Evolutionary conservation across 139 green algal genomes (phyloP), one percentile per base, ranked within the genome.

Genomic region (Tetradesmus lagerheimii): DNA sequence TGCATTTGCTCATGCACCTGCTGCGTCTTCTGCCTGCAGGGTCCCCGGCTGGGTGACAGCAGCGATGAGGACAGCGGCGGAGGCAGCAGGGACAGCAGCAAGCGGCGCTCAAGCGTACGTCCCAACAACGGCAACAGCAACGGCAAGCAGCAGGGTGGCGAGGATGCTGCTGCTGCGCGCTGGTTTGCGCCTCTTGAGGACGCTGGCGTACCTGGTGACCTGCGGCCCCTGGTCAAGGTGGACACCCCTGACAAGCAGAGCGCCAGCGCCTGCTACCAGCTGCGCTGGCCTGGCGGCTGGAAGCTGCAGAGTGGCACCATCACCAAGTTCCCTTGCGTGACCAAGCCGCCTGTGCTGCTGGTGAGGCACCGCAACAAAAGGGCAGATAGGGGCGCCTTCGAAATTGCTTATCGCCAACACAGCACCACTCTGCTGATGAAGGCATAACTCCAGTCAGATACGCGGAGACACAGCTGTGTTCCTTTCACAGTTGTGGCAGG

Each of bases 251-350:
- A 15, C 34, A 92, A 83, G 90, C 92, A 29, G 66, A 91, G 95
- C 85, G 80, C 50, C 20, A 53, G 23, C 23, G 35, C 39, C 18
- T 89, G 79, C 37, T 97, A 97, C 91, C 67, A 67, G 8, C 92
- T 92, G 50, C 84, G 39, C 16, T 89, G 91, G 62, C 91, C 92
- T 0, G 94, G 95, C 23, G 94, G 94, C 53, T 97, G 93, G 92
- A 97, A 96, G 87, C 91, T 97, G 45, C 83, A 92, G 41, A 39
- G 45, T 0, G 95, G 95, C 18, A 78, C 82, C 35, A 66, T 97
- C 37, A 91, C 83, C 8, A 95, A 95, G 67, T 97, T 97, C 90
- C 86, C 88, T 0, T 90, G 89, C 18, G 93, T 94, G 18, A 85
- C 74, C 4, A 57, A 88, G 35, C 86, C 92, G 20, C 93, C 94